Percentiles rank a stretch among this genome's conserved stretches.
These are phyloP conservation scores for Penicillium longicatenatum DNA, from an alignment of 495 filamentous ascomycete species.

Conservation along the genomic window DNA sequence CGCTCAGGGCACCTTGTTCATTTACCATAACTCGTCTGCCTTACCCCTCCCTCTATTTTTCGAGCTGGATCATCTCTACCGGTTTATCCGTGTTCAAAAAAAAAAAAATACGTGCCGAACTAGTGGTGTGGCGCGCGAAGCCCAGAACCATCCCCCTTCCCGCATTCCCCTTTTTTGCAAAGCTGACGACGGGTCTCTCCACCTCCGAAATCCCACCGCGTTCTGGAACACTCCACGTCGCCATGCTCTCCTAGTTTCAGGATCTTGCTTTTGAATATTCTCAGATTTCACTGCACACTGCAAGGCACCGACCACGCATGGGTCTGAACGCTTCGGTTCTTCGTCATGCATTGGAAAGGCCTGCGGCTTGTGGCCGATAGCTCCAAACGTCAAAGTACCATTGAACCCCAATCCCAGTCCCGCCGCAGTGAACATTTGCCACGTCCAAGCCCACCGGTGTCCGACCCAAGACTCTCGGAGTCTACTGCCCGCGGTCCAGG, in stretches of 20 bases:
- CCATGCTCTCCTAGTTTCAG: constrained; percentile 17
- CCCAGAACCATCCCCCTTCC: constrained; percentile 14
- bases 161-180: constrained; percentile 34
- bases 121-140: constrained; percentile 1
- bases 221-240: constrained; percentile 34
- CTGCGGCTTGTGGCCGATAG: constrained; percentile 43
- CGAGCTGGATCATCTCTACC: too few relatives aligned
- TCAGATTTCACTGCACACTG: constrained; percentile 6
- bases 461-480: constrained; percentile 42
- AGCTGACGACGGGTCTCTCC: constrained; percentile 30
- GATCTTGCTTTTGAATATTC: background rate
- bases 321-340: constrained; percentile 19
- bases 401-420: constrained; percentile 34
- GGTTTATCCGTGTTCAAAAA: background rate
- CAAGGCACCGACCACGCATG: constrained; percentile 23
- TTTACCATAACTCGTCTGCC: background rate
- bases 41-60: background rate
- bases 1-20: background rate
- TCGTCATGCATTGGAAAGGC: constrained; percentile 52
- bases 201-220: constrained; percentile 26
- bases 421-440: constrained; percentile 49
- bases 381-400: constrained; percentile 41
- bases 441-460: constrained; percentile 37
- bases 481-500: constrained; percentile 36
- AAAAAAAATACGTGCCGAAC: constrained; percentile 1